Percentiles rank a stretch among this genome's conserved stretches.
These are phyloP conservation scores for Penicillium herquei DNA, from an alignment of 495 filamentous ascomycete genomes.

Conservation along the genomic window DNA sequence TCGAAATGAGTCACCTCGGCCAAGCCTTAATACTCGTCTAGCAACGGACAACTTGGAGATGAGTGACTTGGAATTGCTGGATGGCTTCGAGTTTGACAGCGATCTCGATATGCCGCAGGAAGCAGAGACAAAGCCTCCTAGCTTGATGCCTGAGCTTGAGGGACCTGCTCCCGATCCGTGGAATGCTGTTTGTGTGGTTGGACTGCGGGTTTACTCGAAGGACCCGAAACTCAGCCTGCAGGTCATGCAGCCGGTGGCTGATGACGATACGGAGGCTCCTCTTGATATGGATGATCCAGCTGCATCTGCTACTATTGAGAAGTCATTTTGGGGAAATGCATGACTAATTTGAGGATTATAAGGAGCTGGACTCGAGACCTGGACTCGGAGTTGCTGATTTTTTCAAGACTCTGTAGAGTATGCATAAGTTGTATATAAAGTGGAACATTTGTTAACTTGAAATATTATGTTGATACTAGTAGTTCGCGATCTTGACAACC, in stretches of 20 bases:
- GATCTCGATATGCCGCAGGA: constrained; percentile 47
- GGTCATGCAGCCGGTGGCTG: constrained; percentile 52
- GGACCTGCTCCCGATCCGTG: constrained; percentile 57
- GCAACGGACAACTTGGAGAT: constrained; percentile 21
- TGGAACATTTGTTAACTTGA: too few relatives aligned
- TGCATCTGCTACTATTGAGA: constrained; percentile 38
- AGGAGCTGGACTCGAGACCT: too few relatives aligned
- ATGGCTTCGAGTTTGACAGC: constrained; percentile 50
- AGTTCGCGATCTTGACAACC: too few relatives aligned
- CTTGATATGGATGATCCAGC: constrained; percentile 57
- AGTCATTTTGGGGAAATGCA: constrained; percentile 14
- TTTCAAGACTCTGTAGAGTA: too few relatives aligned
- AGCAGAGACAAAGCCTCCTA: constrained; percentile 5
- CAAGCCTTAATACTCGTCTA: constrained; percentile 29
- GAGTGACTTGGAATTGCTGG: constrained; percentile 31
- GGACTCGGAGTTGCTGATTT: too few relatives aligned
- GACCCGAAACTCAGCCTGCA: constrained; percentile 53
- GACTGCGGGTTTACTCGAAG: constrained; percentile 70
- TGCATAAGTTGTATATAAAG: too few relatives aligned
- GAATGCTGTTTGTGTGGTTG: constrained; percentile 83
- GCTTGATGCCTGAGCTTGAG: background rate
- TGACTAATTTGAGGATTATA: background rate
- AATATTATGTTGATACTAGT: too few relatives aligned
- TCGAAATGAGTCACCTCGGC: constrained; percentile 23
- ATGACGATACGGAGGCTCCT: constrained; percentile 46